Percentiles rank a stretch among this genome's conserved stretches.
phyloP scores from a whole-genome alignment of 2,329 filamentous ascomycete genomes.

The Monosporascus sp. region DNA sequence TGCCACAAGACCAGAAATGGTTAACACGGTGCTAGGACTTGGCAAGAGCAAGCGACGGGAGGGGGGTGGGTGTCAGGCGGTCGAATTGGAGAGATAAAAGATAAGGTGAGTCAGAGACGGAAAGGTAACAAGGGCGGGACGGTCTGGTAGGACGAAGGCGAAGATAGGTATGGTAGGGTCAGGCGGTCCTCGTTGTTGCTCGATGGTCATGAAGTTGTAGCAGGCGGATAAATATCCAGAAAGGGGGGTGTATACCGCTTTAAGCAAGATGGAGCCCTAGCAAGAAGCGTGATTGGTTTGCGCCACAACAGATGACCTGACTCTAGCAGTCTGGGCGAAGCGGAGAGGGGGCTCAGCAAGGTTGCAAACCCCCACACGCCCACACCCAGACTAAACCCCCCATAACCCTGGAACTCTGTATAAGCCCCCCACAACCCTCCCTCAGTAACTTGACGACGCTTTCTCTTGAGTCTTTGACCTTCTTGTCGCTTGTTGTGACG shows the following conservation, averaged over 20 bases:
- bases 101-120: background rate
- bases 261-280: conserved; percentile 14
- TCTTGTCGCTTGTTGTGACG: background rate
- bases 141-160: background rate
- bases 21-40: background rate
- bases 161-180: background rate
- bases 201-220: background rate
- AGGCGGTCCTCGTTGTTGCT: background rate
- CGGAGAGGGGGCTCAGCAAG: background rate
- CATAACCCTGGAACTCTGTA: background rate
- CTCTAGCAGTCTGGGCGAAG: conserved; percentile 9
- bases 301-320: conserved; percentile 34
- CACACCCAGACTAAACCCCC: background rate
- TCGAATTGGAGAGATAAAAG: background rate
- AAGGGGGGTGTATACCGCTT: background rate
- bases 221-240: background rate
- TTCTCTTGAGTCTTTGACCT: background rate
- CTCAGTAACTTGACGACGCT: background rate
- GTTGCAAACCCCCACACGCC: background rate
- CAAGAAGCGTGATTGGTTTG: conserved; percentile 30
- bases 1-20: background rate
- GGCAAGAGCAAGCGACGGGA: background rate
- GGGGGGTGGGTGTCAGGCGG: background rate
- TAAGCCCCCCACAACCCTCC: background rate
- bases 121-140: background rate